phyloP scores from a whole-genome alignment of 306 rosid species.

The Comarum palustre region DNA sequence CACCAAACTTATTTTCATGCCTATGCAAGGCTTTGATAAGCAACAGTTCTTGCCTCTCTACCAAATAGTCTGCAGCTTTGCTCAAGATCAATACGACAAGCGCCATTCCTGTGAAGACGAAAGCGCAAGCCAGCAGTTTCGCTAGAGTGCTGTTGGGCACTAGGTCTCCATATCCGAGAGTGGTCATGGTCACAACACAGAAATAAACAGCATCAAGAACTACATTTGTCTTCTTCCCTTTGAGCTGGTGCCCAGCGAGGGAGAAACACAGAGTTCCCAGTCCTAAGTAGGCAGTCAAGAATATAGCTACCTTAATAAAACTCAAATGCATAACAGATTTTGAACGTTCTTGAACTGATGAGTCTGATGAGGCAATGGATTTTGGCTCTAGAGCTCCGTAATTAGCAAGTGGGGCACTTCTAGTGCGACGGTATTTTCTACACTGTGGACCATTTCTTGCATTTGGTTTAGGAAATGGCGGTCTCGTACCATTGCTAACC shows the following conservation, averaged over 20 bases:
- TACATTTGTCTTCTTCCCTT: slow-evolving; percentile 40
- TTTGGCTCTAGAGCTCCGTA: not conserved
- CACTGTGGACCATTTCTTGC: slow-evolving; percentile 22
- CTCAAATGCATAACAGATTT: slow-evolving; percentile 26
- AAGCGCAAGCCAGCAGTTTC: slow-evolving; percentile 47
- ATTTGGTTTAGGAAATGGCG: slow-evolving; percentile 36
- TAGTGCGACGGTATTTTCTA: slow-evolving; percentile 43
- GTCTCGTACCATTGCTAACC: slow-evolving; percentile 38
- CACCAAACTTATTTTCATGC: slow-evolving; percentile 15
- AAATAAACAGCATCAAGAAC: slow-evolving; percentile 47
- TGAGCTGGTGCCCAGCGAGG: slow-evolving; percentile 34
- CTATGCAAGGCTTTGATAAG: slow-evolving; percentile 33
- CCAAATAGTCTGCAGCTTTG: slow-evolving; percentile 45
- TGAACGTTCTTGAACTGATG: slow-evolving; percentile 23
- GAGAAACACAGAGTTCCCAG: slow-evolving; percentile 45
- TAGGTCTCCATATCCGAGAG: slow-evolving; percentile 56
- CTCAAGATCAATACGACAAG: slow-evolving; percentile 30
- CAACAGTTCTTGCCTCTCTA: slow-evolving; percentile 42
- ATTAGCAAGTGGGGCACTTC: slow-evolving; percentile 56
- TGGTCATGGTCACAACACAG: slow-evolving; percentile 53
- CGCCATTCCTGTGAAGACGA: slow-evolving; percentile 51
- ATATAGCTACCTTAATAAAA: slow-evolving; percentile 25
- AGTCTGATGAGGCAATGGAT: slow-evolving; percentile 1
- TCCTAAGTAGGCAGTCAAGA: slow-evolving; percentile 34
- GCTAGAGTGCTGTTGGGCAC: slow-evolving; percentile 36